Base-by-base conservation (phyloP, 345 rosid species). In the Linum lewisii region DNA sequence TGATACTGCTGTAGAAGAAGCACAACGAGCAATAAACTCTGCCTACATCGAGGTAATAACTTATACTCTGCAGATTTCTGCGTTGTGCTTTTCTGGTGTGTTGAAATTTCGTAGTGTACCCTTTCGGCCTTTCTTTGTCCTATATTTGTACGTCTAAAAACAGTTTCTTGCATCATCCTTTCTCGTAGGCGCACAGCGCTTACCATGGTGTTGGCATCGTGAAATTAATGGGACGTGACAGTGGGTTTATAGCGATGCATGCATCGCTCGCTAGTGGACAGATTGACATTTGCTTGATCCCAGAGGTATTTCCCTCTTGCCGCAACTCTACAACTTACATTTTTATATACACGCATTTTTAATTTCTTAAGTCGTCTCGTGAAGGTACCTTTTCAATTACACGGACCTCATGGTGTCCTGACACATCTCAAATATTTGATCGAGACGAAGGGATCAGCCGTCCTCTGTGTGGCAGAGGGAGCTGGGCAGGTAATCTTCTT, bases 231-330 rank as follows among this genome's bases (percentile, higher is more conserved):
- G 99, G 99, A 37, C 99, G 99, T 66, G 82, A 71, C 70, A 93
- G 99, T 73, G 99, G 97, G 65, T 93, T 70, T 76, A 93, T 93
- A 58, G 99, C 99, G 24, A 93, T 93, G 99, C 97, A 87, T 76
- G 95, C 97, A 32, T 77, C 99, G 58, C 75, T 89, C 71, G 99
- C 99, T 3, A 93, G 99, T 62, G 99, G 96, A 65, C 99, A 94
- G 75, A 87, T 94, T 23, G 96, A 94, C 62, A 78, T 94, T 23
- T 94, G 99, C 76, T 77, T 94, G 82, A 94, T 94, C 69, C 99
- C 99, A 32, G 99, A 94, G 96, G 99, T 93, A 79, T 59, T 25
- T 51, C 56, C 60, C 11, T 24, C 26, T 50, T 14, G 32, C 32
- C 25, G 10, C 23, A 55, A 13, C 44, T 66, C 7, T 21, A 22